phyloP scores from a whole-genome alignment of 805 yeast species.

The Metschnikowia arizonensis region DNA sequence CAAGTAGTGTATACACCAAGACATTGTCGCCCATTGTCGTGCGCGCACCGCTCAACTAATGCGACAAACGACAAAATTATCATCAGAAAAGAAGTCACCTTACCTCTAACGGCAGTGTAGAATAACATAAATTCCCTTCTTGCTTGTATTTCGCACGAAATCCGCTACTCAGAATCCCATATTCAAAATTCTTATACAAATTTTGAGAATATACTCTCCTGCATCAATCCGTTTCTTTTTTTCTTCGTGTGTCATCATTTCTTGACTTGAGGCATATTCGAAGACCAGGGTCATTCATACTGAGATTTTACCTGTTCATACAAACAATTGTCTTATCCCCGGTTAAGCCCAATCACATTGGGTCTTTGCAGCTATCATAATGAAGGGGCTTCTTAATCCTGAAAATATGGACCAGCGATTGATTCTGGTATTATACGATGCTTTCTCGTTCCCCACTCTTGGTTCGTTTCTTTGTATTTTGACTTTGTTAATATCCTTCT shows the following conservation, averaged over 20 bases:
- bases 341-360: not conserved
- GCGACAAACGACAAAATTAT: slow-evolving; percentile 1
- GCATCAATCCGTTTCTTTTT: not conserved
- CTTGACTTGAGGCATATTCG: not conserved
- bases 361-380: not conserved
- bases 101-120: not conserved
- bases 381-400: slow-evolving; percentile 1
- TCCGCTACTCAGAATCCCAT: not conserved
- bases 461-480: slow-evolving; percentile 2
- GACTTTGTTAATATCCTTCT: slow-evolving; percentile 2
- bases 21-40: slow-evolving; percentile 9
- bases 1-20: slow-evolving; percentile 2
- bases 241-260: not conserved
- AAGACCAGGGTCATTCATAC: not conserved
- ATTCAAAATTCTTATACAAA: not conserved
- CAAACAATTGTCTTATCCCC: not conserved
- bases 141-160: not conserved
- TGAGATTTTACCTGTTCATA: not conserved
- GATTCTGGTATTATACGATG: not conserved
- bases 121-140: not conserved
- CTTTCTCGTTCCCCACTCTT: not conserved
- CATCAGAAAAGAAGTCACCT: not conserved
- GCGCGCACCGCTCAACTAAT: slow-evolving; percentile 8
- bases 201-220: not conserved
- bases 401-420: not conserved